Evolutionary conservation across 345 rosid species (phyloP).

Genomic region (Aegle marmelos): DNA sequence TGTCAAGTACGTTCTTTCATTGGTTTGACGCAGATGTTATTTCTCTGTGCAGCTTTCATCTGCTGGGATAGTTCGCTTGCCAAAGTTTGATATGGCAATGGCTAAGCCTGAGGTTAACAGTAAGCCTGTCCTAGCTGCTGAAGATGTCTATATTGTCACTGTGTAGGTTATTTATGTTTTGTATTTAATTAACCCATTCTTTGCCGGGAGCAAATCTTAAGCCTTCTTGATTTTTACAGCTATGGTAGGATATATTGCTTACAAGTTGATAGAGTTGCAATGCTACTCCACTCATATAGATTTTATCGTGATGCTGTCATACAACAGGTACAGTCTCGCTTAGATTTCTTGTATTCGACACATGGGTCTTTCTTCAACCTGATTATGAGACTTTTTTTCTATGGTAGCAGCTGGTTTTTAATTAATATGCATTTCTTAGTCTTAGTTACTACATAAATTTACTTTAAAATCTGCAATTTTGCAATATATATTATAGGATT

Average conservation of each 20-base stretch:
- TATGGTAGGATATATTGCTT: slow-evolving; percentile 98
- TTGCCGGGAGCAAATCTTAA: slow-evolving; percentile 6
- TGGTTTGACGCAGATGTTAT: slow-evolving; percentile 24
- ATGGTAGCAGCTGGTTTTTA: neutral
- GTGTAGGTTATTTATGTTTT: slow-evolving; percentile 51
- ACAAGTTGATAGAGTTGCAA: slow-evolving; percentile 96
- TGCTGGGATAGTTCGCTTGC: slow-evolving; percentile 85
- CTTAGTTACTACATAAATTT: neutral
- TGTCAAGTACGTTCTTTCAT: slow-evolving; percentile 8
- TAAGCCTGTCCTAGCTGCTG: slow-evolving; percentile 89
- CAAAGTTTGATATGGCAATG: slow-evolving; percentile 94
- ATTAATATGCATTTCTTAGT: neutral
- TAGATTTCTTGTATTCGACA: neutral
- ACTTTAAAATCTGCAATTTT: neutral
- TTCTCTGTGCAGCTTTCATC: slow-evolving; percentile 75
- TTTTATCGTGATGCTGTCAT: slow-evolving; percentile 96
- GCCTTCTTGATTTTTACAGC: slow-evolving; percentile 44
- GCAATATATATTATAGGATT: neutral
- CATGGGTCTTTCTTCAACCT: slow-evolving; percentile 1
- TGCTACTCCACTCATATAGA: slow-evolving; percentile 84
- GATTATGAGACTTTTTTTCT: neutral
- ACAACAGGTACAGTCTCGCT: slow-evolving; percentile 58
- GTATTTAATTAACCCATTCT: slow-evolving; percentile 1
- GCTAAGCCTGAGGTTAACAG: slow-evolving; percentile 79
- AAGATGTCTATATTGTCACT: slow-evolving; percentile 78